A percentile compares a stretch with the other conserved stretches of the same genome.
Conservation (phyloP, 2,329 filamentous ascomycete genomes). For the Fusarium sarcochroum region DNA sequence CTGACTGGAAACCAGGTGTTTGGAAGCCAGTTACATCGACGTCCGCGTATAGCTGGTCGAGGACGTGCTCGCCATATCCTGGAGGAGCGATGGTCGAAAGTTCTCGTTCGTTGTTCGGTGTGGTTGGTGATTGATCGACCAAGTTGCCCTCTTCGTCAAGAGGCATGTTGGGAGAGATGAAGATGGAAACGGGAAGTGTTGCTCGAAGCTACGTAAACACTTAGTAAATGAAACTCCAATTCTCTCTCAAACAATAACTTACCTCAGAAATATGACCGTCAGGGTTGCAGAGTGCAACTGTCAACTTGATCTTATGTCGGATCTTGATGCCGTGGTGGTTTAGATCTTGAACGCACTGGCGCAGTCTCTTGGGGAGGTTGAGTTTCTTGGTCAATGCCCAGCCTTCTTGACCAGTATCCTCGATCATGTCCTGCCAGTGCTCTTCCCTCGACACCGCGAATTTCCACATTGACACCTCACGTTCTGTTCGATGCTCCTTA, state of each 20-base stretch:
- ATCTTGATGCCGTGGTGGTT: slow-evolving; percentile 92
- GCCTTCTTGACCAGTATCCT: slow-evolving; percentile 76
- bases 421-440: slow-evolving; percentile 78
- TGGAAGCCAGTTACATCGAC: slow-evolving; percentile 86
- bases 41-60: slow-evolving; percentile 92
- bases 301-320: slow-evolving; percentile 91
- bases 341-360: slow-evolving; percentile 89
- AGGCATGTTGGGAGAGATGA: slow-evolving; percentile 94
- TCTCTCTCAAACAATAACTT: slow-evolving; percentile 46
- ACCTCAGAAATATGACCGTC: slow-evolving; percentile 95
- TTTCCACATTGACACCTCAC: slow-evolving; percentile 73
- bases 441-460: slow-evolving; percentile 69
- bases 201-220: slow-evolving; percentile 75
- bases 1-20: slow-evolving; percentile 78
- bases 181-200: slow-evolving; percentile 90
- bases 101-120: slow-evolving; percentile 61
- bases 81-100: slow-evolving; percentile 84
- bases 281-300: slow-evolving; percentile 91
- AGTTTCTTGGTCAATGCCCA: slow-evolving; percentile 73
- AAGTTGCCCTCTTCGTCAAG: slow-evolving; percentile 90
- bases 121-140: slow-evolving; percentile 69
- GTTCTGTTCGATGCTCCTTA: slow-evolving; percentile 73
- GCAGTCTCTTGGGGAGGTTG: slow-evolving; percentile 85
- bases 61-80: slow-evolving; percentile 88
- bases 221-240: slow-evolving; percentile 12